Evolutionary conservation across 2,329 filamentous ascomycete species (phyloP), one percentile per base, ranked within the genome.

Genomic region (Fusarium redolens): DNA sequence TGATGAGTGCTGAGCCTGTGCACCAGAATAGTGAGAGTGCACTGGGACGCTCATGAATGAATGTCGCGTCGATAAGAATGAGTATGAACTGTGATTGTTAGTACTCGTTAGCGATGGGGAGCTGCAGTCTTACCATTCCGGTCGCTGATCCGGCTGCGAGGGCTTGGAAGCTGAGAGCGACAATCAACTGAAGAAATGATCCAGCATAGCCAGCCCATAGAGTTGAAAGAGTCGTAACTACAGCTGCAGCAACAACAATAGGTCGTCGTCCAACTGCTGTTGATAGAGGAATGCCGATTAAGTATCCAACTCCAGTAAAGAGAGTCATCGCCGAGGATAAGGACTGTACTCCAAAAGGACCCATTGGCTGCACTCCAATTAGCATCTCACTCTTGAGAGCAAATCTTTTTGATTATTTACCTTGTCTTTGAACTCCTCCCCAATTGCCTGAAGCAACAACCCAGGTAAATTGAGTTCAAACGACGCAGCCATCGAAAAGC

Each of bases 41-140:
- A 2, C 13, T 70, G 1, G 71, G 72, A 0, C 72, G 68, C n/a
- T 74, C 72, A 15, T 74, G 71, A 2, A 74, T 74, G 15, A 74
- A 74, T 1, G 71, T 74, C 1, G 54, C 65, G 15, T 74, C 71
- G 5, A 74, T 74, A 1, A 72, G 30, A 1, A 74, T 61, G 4
- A 74, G 57, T 2, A 69, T 35, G 4, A 48, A 58, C 71, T 74
- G 2, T 7, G 11, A 3, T 17, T 2, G 5, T 3, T 2, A 14
- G 25, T 25, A 25, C 25, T 25, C 25, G 25, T 25, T 25, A 25
- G 25, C 25, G 25, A 25, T 25, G 25, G 25, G 25, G 25, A 25
- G 25, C 25, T 25, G 25, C 25, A 5, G 25, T 25, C 25, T 25
- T 25, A 74, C 72, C 58, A 74, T 64, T 12, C 68, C 57, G n/a